Evolutionary conservation across 2,329 filamentous ascomycete genomes (phyloP).

Genomic region (Phoma sp.): DNA sequence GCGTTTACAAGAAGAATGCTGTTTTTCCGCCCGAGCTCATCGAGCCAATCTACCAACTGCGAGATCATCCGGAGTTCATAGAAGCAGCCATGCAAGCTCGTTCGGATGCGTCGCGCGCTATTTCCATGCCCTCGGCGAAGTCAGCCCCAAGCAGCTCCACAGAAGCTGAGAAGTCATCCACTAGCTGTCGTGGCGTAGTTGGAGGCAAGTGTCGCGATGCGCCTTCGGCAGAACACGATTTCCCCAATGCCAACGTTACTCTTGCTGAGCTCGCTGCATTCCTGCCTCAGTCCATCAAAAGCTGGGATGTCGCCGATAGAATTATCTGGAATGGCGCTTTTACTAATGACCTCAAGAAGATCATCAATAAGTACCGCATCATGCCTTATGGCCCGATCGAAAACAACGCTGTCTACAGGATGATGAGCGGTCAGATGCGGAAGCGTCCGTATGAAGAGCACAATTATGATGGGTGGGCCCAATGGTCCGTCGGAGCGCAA

Average conservation of each 20-base stretch:
- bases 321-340: constrained; percentile 30
- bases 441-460: constrained; percentile 15
- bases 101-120: too few relatives aligned
- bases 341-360: constrained; percentile 2
- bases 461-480: constrained; percentile 7
- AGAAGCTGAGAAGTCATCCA: too few relatives aligned
- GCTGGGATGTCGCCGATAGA: constrained; percentile 31
- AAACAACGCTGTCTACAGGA: constrained; percentile 23
- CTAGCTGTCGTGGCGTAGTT: too few relatives aligned
- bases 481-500: constrained; percentile 26
- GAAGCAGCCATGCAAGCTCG: background rate
- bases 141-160: too few relatives aligned
- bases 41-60: constrained; percentile 13
- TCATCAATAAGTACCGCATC: constrained; percentile 28
- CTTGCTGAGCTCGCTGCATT: constrained; percentile 33
- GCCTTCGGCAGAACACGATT: constrained; percentile 21
- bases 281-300: constrained; percentile 31
- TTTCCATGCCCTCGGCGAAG: background rate
- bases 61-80: background rate
- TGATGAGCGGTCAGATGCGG: constrained; percentile 26
- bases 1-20: background rate
- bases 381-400: constrained; percentile 17
- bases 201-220: constrained; percentile 24
- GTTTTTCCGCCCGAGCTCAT: background rate
- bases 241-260: constrained; percentile 33